Percentiles rank a stretch among this genome's conserved stretches.
Conservation (phyloP, 345 rosid species). For the Populus nigra region DNA sequence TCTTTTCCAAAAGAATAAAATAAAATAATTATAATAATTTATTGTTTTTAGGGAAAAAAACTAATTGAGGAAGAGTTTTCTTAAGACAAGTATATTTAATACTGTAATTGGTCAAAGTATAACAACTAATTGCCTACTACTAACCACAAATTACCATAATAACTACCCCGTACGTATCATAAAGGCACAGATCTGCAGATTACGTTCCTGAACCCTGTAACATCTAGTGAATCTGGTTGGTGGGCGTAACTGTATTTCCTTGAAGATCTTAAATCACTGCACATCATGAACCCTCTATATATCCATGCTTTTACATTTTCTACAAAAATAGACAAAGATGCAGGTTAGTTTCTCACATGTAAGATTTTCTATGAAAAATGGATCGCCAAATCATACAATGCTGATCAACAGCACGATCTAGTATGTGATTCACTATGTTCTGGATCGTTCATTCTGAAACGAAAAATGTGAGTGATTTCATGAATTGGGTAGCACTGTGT, state of each 20-base stretch:
- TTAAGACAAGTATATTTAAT: not conserved
- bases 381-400: not conserved
- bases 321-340: not conserved
- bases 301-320: not conserved
- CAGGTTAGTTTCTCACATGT: not conserved
- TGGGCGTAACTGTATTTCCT: not conserved
- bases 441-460: not conserved
- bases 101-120: not conserved
- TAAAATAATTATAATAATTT: not conserved
- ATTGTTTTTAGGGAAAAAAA: not conserved
- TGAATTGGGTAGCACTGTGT: not conserved
- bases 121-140: not conserved
- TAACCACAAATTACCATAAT: too few relatives aligned
- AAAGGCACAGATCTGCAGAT: not conserved
- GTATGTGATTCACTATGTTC: not conserved
- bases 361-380: not conserved
- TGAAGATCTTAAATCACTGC: not conserved
- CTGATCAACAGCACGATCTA: not conserved
- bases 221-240: not conserved
- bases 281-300: not conserved
- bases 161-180: not conserved
- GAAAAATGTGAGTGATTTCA: not conserved
- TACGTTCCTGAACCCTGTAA: not conserved
- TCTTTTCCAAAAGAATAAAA: not conserved
- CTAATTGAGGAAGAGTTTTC: not conserved